Percentiles rank a stretch among this genome's conserved stretches.
Evolutionary conservation across 2,329 filamentous ascomycete species (phyloP).

Genomic region (Beauveria rudraprayagi): DNA sequence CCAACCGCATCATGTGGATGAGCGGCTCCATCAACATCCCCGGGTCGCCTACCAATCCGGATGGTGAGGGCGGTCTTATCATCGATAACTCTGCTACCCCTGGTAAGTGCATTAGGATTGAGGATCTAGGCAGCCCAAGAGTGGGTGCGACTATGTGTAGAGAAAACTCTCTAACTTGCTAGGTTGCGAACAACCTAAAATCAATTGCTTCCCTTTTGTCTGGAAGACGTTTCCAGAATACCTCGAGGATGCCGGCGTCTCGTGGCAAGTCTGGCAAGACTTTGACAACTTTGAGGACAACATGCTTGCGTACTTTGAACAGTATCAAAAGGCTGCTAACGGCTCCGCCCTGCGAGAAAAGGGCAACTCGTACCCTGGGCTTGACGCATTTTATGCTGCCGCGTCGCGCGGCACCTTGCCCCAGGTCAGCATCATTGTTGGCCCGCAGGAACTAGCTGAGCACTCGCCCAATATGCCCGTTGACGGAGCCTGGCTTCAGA

Average conservation of each 20-base stretch:
- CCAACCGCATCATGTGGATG: slow-evolving; percentile 32
- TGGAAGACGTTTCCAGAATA: slow-evolving; percentile 44
- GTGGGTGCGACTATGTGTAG: neutral
- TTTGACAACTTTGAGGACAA: slow-evolving; percentile 45
- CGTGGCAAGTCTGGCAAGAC: slow-evolving; percentile 43
- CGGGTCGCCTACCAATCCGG: slow-evolving; percentile 22
- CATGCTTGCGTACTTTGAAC: slow-evolving; percentile 42
- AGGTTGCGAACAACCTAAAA: slow-evolving; percentile 30
- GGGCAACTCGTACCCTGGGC: slow-evolving; percentile 37
- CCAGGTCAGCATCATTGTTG: slow-evolving; percentile 42
- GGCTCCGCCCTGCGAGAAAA: slow-evolving; percentile 33
- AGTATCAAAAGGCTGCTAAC: slow-evolving; percentile 35
- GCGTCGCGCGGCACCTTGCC: slow-evolving; percentile 42
- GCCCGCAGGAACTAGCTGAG: slow-evolving; percentile 47
- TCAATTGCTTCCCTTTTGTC: slow-evolving; percentile 43
- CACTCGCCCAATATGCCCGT: slow-evolving; percentile 44
- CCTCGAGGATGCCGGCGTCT: slow-evolving; percentile 38
- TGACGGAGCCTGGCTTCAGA: slow-evolving; percentile 48
- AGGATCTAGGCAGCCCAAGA: too few species aligned
- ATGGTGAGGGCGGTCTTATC: slow-evolving; percentile 36
- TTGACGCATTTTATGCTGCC: slow-evolving; percentile 40
- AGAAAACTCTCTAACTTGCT: neutral
- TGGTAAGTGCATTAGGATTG: slow-evolving; percentile 3
- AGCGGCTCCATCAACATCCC: slow-evolving; percentile 42
- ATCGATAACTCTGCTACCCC: slow-evolving; percentile 35